Evolutionary conservation across 2,329 filamentous ascomycete genomes (phyloP), one percentile per base, ranked within the genome.

Genomic region (Phialophora expanda): DNA sequence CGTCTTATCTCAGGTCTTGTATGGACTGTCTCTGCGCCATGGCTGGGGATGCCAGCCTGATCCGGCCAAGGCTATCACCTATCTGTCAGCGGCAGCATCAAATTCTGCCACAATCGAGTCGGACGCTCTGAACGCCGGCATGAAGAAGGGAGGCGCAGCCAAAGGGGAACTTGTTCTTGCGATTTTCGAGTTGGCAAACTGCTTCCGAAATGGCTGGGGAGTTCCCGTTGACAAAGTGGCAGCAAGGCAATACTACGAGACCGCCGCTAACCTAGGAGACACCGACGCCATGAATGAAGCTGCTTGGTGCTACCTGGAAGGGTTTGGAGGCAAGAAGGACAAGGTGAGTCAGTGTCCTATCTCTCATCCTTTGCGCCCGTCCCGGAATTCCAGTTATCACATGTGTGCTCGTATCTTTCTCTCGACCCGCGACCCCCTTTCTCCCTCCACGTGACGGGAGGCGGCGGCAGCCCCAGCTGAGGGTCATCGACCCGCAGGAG

Each of bases 261-360:
- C 94, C 9, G 95, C 95, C 30, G 95, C 95, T 67, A 98, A 99
- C 77, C 81, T 99, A 71, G 95, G 95, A 67, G 95, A 99, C 78
- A 92, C 91, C 53, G 95, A 99, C 81, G 95, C 66, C 58, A 97
- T 98, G 93, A 97, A 97, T 76, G 94, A 98, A 79, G 90, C 90
- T 61, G 95, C 89, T 41, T 96, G 93, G 92, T 99, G 95, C 82
- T 98, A 95, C 83, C 79, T 96, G 30, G 90, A 97, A 76, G 95
- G 95, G n/a, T 97, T 96, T 79, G 95, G 95, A 38, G 94, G 93
- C 75, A 95, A 93, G 78, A 99, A 98, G 79, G 93, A 99, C 83
- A 98, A 97, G 91, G 94, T 97, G 84, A 79, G 91, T 65, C 38
- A 51, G n/a, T 22, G 34, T 30, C 28, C 53, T 24, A 30, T 20